Conservation (phyloP, 2,329 filamentous ascomycete genomes). For the Chaetomiaceae sp. region DNA sequence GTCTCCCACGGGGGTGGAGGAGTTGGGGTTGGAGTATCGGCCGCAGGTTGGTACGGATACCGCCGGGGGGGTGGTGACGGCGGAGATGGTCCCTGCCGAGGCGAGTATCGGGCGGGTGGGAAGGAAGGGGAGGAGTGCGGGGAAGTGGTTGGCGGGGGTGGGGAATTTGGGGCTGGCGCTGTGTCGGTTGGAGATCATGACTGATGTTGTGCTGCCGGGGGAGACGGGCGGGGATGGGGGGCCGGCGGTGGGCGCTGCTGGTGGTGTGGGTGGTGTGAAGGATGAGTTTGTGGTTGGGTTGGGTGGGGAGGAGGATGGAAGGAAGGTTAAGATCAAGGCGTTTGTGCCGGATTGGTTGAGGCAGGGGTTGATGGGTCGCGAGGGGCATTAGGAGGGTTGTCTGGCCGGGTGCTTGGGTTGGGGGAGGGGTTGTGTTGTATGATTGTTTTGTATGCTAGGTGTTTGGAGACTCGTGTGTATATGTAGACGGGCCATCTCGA, state of each 20-base stretch:
- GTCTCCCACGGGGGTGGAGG: slow-evolving; percentile 44
- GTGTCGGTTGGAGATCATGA: slow-evolving; percentile 89
- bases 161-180: slow-evolving; percentile 84
- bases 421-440: too few species aligned
- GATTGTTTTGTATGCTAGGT: background rate
- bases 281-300: slow-evolving; percentile 54
- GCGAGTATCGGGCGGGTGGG: slow-evolving; percentile 47
- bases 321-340: slow-evolving; percentile 61
- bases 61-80: background rate
- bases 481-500: background rate
- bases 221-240: slow-evolving; percentile 61
- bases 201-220: slow-evolving; percentile 66
- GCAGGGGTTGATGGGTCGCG: slow-evolving; percentile 25
- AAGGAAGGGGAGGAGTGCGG: slow-evolving; percentile 64
- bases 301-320: slow-evolving; percentile 34
- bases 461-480: background rate
- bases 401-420: too few species aligned
- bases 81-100: slow-evolving; percentile 39
- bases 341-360: slow-evolving; percentile 77
- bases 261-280: too few species aligned
- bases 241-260: too few species aligned
- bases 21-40: slow-evolving; percentile 8
- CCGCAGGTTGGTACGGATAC: background rate
- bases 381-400: background rate
- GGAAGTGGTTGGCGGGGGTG: slow-evolving; percentile 72